Evolutionary conservation across 176 grass and related monocot genomes (phyloP), one percentile per base, ranked within the genome.

Genomic region (Eleusine indica): DNA sequence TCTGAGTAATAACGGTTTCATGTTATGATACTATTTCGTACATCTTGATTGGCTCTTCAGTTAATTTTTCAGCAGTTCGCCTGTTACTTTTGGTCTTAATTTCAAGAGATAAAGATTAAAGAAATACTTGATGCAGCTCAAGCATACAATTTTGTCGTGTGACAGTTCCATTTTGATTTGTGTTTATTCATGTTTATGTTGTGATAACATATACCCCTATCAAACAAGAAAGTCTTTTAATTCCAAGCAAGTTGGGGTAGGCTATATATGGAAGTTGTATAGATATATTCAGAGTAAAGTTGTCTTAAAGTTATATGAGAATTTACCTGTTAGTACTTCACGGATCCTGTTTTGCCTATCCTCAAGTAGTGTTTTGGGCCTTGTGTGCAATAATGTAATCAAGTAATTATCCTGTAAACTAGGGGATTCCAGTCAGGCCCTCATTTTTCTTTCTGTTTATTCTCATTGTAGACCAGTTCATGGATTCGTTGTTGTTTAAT

Each of bases 251-350:
- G 21, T 60, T 60, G 57, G 57, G 7, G 18, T 58, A n/a, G 56
- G 56, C 19, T 28, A 29, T 29, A 29, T 4, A 4, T 29, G 48
- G 16, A 80, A 3, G 69, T 58, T 40, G 11, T 76, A 43, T n/a
- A 18, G 9, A 76, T 74, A 61, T 41, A 51, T 66, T 57, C 17
- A 78, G 47, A 73, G 48, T 84, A 61, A 80, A 61, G 15, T 40
- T 32, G 7, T 71, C 35, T 63, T 80, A 28, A 79, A 29, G 16
- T 65, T 12, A 64, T 85, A 43, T 81, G 44, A 28, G 16, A 32
- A 12, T 11, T 60, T 39, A 32, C 30, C 70, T 16, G 35, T 76
- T 38, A 70, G 30, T 7, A 37, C 70, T 35, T 64, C 66, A 22
- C 44, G 38, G 17, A 28, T 30, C 44, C 15, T 11, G 7, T 63